Evolutionary conservation across 345 rosid species (phyloP).

Genomic region (Carallia brachiata): DNA sequence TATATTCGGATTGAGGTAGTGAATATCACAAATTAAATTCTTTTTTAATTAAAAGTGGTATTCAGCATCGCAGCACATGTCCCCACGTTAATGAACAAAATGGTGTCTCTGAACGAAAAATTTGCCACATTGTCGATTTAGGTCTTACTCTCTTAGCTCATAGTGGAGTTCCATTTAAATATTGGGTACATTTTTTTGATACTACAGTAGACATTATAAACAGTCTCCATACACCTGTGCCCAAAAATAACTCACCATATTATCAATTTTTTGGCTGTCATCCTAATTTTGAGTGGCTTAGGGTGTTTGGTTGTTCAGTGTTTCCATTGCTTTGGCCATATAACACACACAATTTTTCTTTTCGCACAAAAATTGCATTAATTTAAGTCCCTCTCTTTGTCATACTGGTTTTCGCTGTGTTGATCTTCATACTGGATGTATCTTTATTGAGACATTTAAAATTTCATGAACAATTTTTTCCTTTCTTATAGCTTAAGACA

Average conservation of each 20-base stretch:
- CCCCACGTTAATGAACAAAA: background rate
- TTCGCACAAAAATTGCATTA: background rate
- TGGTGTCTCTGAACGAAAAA: no score
- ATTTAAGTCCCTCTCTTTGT: background rate
- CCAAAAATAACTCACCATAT: background rate
- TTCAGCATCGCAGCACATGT: background rate
- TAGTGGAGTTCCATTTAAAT: background rate
- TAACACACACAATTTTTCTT: background rate
- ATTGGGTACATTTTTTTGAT: background rate
- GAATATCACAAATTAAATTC: background rate
- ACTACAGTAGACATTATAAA: no score
- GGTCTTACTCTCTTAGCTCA: background rate
- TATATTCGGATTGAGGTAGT: background rate
- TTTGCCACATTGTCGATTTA: background rate
- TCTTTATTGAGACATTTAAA: no score
- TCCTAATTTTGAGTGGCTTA: background rate
- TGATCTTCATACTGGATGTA: background rate
- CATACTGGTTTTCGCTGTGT: background rate
- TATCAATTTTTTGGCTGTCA: background rate
- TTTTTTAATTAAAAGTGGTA: background rate
- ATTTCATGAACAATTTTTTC: no score
- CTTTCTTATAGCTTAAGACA: no score
- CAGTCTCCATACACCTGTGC: background rate
- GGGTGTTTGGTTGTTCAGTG: background rate
- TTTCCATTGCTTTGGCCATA: background rate